phyloP scores from a whole-genome alignment of 176 grass and related monocot species.

The Hsuehochloa calcarea region DNA sequence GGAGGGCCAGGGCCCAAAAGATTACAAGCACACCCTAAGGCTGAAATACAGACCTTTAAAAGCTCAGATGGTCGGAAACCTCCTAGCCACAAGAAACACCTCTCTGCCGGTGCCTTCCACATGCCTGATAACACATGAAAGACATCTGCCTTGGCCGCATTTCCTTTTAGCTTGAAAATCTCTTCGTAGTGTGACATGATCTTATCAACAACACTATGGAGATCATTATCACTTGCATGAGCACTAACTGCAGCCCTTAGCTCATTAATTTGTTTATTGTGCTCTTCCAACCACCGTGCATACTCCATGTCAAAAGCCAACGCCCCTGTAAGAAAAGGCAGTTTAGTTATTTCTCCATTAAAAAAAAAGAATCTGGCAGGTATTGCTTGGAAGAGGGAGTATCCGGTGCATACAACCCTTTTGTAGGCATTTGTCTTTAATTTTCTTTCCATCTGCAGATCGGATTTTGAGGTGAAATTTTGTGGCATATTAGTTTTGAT shows the following conservation, averaged over 20 bases:
- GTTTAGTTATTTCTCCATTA: neutral
- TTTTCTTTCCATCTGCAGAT: neutral
- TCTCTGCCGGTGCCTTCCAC: conserved; percentile 99
- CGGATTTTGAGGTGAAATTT: neutral
- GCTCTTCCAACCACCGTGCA: conserved; percentile 91
- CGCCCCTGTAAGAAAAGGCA: conserved; percentile 58
- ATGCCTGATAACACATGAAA: conserved; percentile 98
- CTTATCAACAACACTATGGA: conserved; percentile 65
- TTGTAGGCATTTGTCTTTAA: neutral
- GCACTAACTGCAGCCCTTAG: conserved; percentile 83
- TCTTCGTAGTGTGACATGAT: conserved; percentile 87
- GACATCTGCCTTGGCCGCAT: conserved; percentile 87
- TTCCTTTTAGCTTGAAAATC: conserved; percentile 82
- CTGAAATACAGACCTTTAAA: conserved; percentile 64
- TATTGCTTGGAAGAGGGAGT: neutral
- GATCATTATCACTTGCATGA: conserved; percentile 85
- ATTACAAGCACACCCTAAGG: conserved; percentile 14
- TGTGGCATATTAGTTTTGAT: neutral
- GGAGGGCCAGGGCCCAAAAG: neutral
- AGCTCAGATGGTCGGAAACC: conserved; percentile 93
- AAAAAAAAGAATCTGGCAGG: conserved; percentile 10
- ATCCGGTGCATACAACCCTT: neutral
- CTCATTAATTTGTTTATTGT: conserved; percentile 84
- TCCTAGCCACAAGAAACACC: conserved; percentile 96
- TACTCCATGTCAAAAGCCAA: conserved; percentile 96